Evolutionary conservation across 208 protist species (phyloP).

Genomic region (Jaenimonas drosophilae): DNA sequence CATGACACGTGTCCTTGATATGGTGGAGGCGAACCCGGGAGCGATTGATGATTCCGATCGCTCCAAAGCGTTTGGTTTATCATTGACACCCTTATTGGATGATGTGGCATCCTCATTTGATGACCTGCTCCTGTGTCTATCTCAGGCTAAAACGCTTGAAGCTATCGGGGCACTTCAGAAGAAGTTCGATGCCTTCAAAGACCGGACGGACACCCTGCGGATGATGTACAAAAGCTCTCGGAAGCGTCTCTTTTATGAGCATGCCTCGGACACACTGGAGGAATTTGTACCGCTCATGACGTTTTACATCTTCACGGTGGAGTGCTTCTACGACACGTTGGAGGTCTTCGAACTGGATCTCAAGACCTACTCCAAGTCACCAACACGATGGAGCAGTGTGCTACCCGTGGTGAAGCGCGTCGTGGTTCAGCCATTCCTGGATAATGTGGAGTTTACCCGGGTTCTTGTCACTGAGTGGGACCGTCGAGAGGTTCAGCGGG

Average conservation of each 20-base stretch:
- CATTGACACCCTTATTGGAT: conserved; percentile 45
- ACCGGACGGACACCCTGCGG: conserved; percentile 46
- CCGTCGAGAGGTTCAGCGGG: conserved; percentile 64
- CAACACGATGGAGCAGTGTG: conserved; percentile 11
- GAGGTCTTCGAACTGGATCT: conserved; percentile 50
- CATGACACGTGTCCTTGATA: conserved; percentile 74
- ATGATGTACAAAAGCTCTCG: conserved; percentile 45
- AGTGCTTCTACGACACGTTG: conserved; percentile 69
- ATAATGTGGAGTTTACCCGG: conserved; percentile 49
- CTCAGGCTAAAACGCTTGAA: conserved; percentile 29
- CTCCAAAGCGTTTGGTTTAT: conserved; percentile 50
- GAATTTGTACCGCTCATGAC: conserved; percentile 88
- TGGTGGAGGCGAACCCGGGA: conserved; percentile 56
- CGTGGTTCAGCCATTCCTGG: conserved; percentile 29
- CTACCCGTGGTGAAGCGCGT: conserved; percentile 34
- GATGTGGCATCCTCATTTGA: conserved; percentile 46
- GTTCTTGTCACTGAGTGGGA: conserved; percentile 33
- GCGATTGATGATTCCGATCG: conserved; percentile 65
- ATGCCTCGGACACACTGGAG: conserved; percentile 52
- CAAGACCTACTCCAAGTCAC: conserved; percentile 16
- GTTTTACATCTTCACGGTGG: conserved; percentile 82
- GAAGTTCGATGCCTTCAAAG: conserved; percentile 32
- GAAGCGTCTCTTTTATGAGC: conserved; percentile 75
- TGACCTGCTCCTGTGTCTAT: conserved; percentile 42
- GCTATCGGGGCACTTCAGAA: conserved; percentile 21